Conservation (phyloP, 1,284 basidiomycete genomes). For the Pholiota adiposa region DNA sequence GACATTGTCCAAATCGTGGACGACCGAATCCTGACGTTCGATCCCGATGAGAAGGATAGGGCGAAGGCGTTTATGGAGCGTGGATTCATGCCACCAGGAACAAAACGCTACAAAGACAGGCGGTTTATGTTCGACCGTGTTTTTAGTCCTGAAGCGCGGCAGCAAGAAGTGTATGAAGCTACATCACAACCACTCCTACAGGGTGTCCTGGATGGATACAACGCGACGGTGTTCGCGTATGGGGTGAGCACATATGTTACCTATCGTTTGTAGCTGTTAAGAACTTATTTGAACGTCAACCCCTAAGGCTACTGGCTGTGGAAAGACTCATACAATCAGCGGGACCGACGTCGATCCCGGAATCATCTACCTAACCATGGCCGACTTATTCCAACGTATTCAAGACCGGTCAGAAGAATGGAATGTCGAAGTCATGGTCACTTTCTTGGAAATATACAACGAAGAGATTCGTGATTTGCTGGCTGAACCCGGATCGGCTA, state of each 20-base stretch:
- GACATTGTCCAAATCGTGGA: slow-evolving; percentile 82
- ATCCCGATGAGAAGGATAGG: slow-evolving; percentile 87
- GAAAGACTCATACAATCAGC: slow-evolving; percentile 98
- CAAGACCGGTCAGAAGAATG: slow-evolving; percentile 82
- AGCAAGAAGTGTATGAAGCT: slow-evolving; percentile 85
- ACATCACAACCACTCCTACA: slow-evolving; percentile 85
- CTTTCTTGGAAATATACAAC: slow-evolving; percentile 97
- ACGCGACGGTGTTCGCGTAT: slow-evolving; percentile 96
- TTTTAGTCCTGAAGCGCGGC: slow-evolving; percentile 78
- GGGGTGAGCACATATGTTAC: slow-evolving; percentile 67
- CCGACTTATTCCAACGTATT: slow-evolving; percentile 90
- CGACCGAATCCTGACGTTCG: slow-evolving; percentile 92
- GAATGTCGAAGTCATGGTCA: slow-evolving; percentile 86
- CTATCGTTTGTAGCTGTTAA: slow-evolving; percentile 19
- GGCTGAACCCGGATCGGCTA: slow-evolving; percentile 66
- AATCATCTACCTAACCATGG: slow-evolving; percentile 96
- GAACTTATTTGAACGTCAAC: neutral
- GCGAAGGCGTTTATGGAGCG: slow-evolving; percentile 77
- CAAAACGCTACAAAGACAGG: slow-evolving; percentile 90
- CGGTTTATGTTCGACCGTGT: slow-evolving; percentile 96
- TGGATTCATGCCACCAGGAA: slow-evolving; percentile 82
- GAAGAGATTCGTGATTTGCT: slow-evolving; percentile 97
- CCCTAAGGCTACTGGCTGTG: slow-evolving; percentile 91
- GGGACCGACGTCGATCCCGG: slow-evolving; percentile 87
- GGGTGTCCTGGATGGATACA: slow-evolving; percentile 91